phyloP scores from a whole-genome alignment of 2,329 filamentous ascomycete genomes.

The Stenocarpella maydis region DNA sequence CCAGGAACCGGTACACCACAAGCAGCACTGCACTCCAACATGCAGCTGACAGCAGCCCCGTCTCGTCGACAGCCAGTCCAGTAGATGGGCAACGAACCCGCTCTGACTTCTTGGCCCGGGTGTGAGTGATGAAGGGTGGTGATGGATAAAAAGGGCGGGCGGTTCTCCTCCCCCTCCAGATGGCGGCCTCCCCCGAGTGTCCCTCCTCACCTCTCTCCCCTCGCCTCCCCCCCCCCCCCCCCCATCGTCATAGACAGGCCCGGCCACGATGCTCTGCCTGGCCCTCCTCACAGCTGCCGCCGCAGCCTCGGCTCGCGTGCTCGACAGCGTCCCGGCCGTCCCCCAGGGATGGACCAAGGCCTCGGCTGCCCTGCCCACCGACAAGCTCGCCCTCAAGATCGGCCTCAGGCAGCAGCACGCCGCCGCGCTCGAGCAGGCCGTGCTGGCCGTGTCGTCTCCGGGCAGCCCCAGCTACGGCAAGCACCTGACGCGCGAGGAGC shows the following conservation, averaged over 20 bases:
- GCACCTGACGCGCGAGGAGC: constrained; percentile 68
- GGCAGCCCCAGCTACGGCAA: constrained; percentile 65
- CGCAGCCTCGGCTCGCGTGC: constrained; percentile 44
- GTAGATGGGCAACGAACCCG: constrained; percentile 12
- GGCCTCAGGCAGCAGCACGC: constrained; percentile 58
- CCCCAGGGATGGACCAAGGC: constrained; percentile 50
- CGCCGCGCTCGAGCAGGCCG: constrained; percentile 62
- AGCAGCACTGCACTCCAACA: background rate
- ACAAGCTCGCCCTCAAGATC: constrained; percentile 56
- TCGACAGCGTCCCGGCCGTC: constrained; percentile 47
- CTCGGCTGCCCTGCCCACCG: constrained; percentile 46
- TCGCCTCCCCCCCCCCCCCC: background rate
- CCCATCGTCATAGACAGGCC: background rate
- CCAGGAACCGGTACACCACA: constrained; percentile 10
- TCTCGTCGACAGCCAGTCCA: constrained; percentile 2
- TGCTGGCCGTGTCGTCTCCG: constrained; percentile 70
- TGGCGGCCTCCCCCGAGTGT: too few species aligned
- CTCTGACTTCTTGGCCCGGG: constrained; percentile 14
- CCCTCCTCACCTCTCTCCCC: background rate
- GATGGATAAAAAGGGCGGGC: too few species aligned
- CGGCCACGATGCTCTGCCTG: constrained; percentile 37
- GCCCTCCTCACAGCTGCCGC: constrained; percentile 38
- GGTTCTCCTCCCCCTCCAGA: background rate
- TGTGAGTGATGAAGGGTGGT: constrained; percentile 14
- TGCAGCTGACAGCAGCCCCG: constrained; percentile 12